Base-by-base conservation (phyloP, 2,329 filamentous ascomycete genomes). In the Trichophyton benhamiae region DNA sequence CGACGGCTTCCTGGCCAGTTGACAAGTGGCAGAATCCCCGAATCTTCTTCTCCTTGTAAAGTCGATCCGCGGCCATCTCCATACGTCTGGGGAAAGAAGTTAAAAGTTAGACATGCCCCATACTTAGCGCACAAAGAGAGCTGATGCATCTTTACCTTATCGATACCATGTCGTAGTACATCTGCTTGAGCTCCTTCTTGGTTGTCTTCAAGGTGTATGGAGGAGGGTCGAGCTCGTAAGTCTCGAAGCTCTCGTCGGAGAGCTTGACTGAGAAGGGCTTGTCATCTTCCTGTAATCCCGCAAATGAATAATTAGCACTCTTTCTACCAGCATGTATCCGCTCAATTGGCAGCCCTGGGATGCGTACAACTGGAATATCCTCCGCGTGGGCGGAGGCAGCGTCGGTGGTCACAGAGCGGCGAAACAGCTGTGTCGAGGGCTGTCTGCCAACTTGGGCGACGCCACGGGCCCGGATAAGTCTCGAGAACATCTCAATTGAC, bases 21-120 rank as follows among this genome's bases (percentile, higher is more conserved):
- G 94, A 97, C 78, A 99, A 80, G 80, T 99, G 94, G 81, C 94
- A 99, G 88, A 99, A 99, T 80, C 94, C 94, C 71, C 94, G 89
- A 71, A 99, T 97, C 84, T 99, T 97, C 87, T 99, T 99, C 83
- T 97, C 94, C 83, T 99, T 99, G 89, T 99, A 99, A 72, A 99
- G 82, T 75, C 92, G 86, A 76, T 99, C 94, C 80, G 94, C 91
- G 68, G 92, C 91, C 92, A 99, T 96, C 80, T 99, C 94, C 94
- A 99, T 96, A 77, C 95, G 94, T 80, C 91, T 96, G 70, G 61
- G 11, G 9, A 38, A 38, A 38, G 33, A 38, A 38, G n/a, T n/a
- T 6, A 30, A 25, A 17, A 9, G 41, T 38, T 36, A 52, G 52
- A 55, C 11, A 36, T 15, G 49, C 25, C 20, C 44, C 13, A 15